Percentiles rank a stretch among this genome's conserved stretches.
phyloP scores from a whole-genome alignment of 2,329 filamentous ascomycete genomes.

The Aphanocladium album region DNA sequence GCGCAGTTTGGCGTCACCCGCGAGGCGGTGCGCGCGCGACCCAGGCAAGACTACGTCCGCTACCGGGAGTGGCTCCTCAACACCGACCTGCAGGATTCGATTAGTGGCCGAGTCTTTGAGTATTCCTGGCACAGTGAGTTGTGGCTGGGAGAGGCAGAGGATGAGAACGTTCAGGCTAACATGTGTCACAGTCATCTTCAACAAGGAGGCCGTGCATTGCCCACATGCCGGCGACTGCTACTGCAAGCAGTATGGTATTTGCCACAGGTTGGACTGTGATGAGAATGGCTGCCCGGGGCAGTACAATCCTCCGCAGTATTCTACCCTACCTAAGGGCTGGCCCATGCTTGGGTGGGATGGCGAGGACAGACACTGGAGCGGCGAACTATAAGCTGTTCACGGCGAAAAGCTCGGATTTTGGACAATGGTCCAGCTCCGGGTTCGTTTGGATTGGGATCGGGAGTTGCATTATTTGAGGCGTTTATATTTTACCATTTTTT shows the following conservation, averaged over 20 bases:
- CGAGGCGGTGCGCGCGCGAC: slow-evolving; percentile 43
- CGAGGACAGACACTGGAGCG: slow-evolving; percentile 20
- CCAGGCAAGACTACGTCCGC: slow-evolving; percentile 48
- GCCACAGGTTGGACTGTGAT: slow-evolving; percentile 36
- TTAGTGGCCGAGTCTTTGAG: slow-evolving; percentile 57
- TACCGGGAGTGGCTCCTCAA: slow-evolving; percentile 57
- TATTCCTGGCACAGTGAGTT: slow-evolving; percentile 60
- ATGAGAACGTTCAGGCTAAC: not conserved
- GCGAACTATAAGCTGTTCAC: not conserved
- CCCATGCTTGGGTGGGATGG: slow-evolving; percentile 50
- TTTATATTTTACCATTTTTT: not conserved
- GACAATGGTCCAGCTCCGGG: not conserved
- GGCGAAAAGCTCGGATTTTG: slow-evolving; percentile 7
- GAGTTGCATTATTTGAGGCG: slow-evolving; percentile 2
- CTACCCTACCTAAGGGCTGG: slow-evolving; percentile 57
- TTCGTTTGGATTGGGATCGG: not conserved
- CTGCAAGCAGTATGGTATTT: slow-evolving; percentile 62
- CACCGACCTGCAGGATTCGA: slow-evolving; percentile 47
- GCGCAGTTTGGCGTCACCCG: slow-evolving; percentile 60
- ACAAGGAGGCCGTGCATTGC: slow-evolving; percentile 53
- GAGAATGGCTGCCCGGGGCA: slow-evolving; percentile 48
- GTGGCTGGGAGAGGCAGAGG: slow-evolving; percentile 14
- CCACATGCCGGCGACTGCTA: slow-evolving; percentile 59
- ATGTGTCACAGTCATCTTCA: slow-evolving; percentile 47
- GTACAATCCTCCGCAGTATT: slow-evolving; percentile 54